Base-by-base conservation (phyloP, 2,329 filamentous ascomycete genomes). In the Cladosporium austrohemisphaericum region DNA sequence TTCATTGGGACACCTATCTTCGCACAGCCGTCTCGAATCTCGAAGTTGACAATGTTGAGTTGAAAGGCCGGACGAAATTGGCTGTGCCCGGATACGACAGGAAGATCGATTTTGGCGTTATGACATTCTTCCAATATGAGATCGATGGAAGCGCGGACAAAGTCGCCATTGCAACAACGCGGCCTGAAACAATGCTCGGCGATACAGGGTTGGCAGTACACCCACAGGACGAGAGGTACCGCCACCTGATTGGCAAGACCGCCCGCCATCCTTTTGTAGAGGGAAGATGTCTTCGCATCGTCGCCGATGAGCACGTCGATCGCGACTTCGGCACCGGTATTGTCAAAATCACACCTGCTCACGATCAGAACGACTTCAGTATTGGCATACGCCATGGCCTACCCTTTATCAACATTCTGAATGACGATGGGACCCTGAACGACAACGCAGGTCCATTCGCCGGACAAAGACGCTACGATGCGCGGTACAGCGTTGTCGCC, bases 251-350 rank as follows among this genome's bases (percentile, higher is more conserved):
- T 35, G 92, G 91, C 67, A 95, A 93, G 73, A 82, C 78, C 54
- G 91, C 87, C n/a, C 78, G 83, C 51, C 92, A 97, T 68, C 92
- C 92, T 20, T 95, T 97, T 67, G 81, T 94, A 31, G 10, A 11
- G 10, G 78, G 86, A 54, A 85, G 91, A 52, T 75, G 86, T 45
- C 74, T 96, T 52, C 85, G 85, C 47, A 95, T 97, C 60, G 80
- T 97, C 58, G 86, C 86, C 31, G 92, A 96, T 64, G 80, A 85
- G 48, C 92, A 94, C 57, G 92, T 96, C 45, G 91, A 96, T 55
- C 84, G 81, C 61, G 90, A 93, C 55, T 96, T 96, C 61, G 92
- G 92, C 79, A 96, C 92, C 56, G 92, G 92, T 76, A 91, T 90
- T 54, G 92, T 97, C 62, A 97, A 97, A 76, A 85, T 97, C 57